Evolutionary conservation across 2,329 filamentous ascomycete genomes (phyloP).

Genomic region (Aspergillus hortae): DNA sequence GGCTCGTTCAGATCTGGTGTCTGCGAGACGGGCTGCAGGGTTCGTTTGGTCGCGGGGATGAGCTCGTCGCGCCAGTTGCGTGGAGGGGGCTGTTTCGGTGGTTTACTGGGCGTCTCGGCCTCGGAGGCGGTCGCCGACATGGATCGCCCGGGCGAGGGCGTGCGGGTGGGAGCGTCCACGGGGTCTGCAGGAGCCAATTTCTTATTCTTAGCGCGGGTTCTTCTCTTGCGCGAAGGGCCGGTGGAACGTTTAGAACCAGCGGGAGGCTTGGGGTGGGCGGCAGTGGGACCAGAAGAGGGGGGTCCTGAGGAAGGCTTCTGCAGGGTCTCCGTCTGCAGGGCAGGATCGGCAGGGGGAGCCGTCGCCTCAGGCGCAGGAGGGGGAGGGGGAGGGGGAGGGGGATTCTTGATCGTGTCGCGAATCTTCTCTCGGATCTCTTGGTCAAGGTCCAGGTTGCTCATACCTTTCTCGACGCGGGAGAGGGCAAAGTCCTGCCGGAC

Average conservation of each 20-base stretch:
- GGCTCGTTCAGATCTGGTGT: background rate
- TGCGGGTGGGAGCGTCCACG: background rate
- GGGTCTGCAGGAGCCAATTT: background rate
- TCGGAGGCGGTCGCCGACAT: background rate
- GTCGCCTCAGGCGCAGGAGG: no score
- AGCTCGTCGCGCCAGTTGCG: background rate
- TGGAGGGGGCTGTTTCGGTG: background rate
- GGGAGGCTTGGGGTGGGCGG: background rate
- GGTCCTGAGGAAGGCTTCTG: background rate
- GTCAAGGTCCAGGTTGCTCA: background rate
- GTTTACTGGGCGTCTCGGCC: background rate
- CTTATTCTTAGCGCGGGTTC: background rate
- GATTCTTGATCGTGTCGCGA: background rate
- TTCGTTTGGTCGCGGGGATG: background rate
- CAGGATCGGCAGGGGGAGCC: no score
- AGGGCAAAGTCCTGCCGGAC: background rate
- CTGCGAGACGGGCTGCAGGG: background rate
- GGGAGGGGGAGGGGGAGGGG: background rate
- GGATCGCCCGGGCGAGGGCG: background rate
- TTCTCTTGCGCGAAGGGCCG: background rate
- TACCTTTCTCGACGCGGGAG: background rate
- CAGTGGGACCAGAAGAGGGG: background rate
- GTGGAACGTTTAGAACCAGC: background rate
- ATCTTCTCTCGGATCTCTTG: background rate
- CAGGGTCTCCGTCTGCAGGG: background rate